phyloP scores from a whole-genome alignment of 2,329 filamentous ascomycete species.

The Colletotrichum lindemuthianum region DNA sequence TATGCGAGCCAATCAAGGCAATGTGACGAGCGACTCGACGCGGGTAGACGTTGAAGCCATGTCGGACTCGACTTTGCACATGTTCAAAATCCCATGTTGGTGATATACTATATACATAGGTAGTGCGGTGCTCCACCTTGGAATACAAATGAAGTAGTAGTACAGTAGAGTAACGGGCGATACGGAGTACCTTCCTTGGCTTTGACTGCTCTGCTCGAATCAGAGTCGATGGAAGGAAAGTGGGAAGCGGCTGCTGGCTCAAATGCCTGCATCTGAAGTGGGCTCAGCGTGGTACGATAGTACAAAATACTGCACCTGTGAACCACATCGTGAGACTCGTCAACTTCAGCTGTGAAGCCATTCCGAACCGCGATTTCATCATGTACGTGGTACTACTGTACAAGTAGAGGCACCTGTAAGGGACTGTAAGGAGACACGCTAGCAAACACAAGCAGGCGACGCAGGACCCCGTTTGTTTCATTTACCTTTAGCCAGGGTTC shows the following conservation, averaged over 20 bases:
- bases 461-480: conserved; percentile 28
- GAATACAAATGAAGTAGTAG: too few species aligned
- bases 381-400: background rate
- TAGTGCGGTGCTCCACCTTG: background rate
- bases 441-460: background rate
- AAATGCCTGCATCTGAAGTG: too few species aligned
- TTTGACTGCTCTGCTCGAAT: too few species aligned
- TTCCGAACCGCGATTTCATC: background rate
- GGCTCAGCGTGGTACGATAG: too few species aligned
- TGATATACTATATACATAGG: conserved; percentile 4
- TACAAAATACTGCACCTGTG: background rate
- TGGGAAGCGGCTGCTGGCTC: too few species aligned
- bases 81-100: background rate
- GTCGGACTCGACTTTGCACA: too few species aligned
- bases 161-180: too few species aligned
- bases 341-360: background rate
- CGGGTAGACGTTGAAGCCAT: too few species aligned
- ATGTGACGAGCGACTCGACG: conserved; percentile 7
- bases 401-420: background rate
- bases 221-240: too few species aligned
- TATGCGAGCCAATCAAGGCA: conserved; percentile 25
- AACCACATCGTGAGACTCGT: background rate
- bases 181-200: too few species aligned
- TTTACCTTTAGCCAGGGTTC: conserved; percentile 20
- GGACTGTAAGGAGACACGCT: too few species aligned